Evolutionary conservation across 441 rosid species (phyloP).

Genomic region (Populus hybrid): DNA sequence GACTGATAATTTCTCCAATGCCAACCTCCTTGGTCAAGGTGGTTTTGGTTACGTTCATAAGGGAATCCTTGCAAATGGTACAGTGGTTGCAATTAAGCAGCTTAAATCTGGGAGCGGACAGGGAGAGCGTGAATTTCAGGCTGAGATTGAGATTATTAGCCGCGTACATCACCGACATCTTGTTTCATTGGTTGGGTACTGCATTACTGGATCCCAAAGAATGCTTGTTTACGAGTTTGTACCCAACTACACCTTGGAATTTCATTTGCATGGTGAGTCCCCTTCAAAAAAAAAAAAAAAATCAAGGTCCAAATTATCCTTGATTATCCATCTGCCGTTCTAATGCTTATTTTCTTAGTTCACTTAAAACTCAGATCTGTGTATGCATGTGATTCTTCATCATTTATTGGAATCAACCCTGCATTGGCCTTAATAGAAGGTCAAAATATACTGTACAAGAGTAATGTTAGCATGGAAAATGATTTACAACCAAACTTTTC

Average conservation of each 20-base stretch:
- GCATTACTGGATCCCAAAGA: constrained; percentile 61
- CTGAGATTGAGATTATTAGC: constrained; percentile 91
- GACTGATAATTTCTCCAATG: constrained; percentile 71
- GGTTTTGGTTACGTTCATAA: constrained; percentile 93
- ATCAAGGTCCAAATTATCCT: not conserved
- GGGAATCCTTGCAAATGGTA: constrained; percentile 75
- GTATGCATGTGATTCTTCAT: too few relatives aligned
- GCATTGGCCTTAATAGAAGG: too few relatives aligned
- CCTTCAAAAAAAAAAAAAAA: not conserved
- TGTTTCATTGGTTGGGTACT: constrained; percentile 81
- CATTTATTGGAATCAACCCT: too few relatives aligned
- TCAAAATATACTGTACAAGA: too few relatives aligned
- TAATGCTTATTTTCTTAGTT: not conserved
- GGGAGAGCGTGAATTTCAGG: constrained; percentile 96
- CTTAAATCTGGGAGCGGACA: constrained; percentile 89
- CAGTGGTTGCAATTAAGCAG: constrained; percentile 83
- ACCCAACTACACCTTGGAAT: constrained; percentile 81
- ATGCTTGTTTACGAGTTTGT: constrained; percentile 95
- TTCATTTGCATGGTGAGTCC: constrained; percentile 79
- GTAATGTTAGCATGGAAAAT: too few relatives aligned
- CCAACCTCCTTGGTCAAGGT: constrained; percentile 90
- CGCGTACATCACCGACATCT: constrained; percentile 88
- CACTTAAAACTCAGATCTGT: not conserved
- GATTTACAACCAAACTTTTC: too few relatives aligned
- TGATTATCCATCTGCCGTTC: not conserved